Evolutionary conservation across 179 eudicot genomes (phyloP), one percentile per base, ranked within the genome.

Genomic region (Gypsophila paniculata): DNA sequence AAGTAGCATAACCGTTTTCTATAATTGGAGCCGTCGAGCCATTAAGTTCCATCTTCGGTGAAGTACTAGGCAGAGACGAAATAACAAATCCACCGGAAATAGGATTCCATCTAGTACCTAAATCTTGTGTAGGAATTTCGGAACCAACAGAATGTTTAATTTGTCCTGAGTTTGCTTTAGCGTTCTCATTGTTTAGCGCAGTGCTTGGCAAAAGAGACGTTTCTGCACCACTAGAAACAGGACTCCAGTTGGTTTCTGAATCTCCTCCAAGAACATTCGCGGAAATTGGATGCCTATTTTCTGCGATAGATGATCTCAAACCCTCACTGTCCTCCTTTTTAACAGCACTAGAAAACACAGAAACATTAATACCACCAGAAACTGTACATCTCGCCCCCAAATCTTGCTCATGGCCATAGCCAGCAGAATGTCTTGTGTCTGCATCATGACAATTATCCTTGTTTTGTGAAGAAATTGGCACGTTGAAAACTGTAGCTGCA

Each of bases 21-120:
- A 18, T 63, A 60, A 61, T 71, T 70, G 78, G 38, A 53, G 76
- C 65, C n/a, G 71, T 75, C 68, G 73, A 68, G 29, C 67, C 73
- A 61, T 21, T 70, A 71, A 23, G 60, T 23, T 74, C 76, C 15
- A 55, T 29, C 71, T 71, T 75, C 44, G 65, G 17, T 26, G 74
- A 58, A 62, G 73, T 36, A 69, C 68, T 59, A 38, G 82, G 77
- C 12, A 69, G 62, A 61, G 67, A 67, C 65, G 80, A 55, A 54
- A 79, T 62, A 49, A 70, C 38, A 51, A 82, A 60, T 34, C 69
- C 78, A 29, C 65, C 54, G 34, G 79, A 69, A 12, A 75, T 29
- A 3, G 72, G n/a, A 78, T 63, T 65, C 85, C 85, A 82, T 38
- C 68, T 70, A 49, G 72, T 72, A 54, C 75, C 69, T 8, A 68